A percentile compares a stretch with the other conserved stretches of the same genome.
phyloP scores from a whole-genome alignment of 306 rosid species.

The Castanea crenata region DNA sequence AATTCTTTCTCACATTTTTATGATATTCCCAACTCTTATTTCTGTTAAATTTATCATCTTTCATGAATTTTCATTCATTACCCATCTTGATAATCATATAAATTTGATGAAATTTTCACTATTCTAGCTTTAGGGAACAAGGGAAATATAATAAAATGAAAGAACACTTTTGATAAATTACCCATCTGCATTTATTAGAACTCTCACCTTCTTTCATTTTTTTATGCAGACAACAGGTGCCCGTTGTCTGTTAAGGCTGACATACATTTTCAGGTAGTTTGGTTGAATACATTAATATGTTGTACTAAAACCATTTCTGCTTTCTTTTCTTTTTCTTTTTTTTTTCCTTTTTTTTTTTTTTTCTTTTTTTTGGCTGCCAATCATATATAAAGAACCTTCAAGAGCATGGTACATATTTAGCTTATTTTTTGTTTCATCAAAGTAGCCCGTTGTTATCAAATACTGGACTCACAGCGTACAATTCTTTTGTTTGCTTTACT shows the following conservation, averaged over 20 bases:
- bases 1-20: background rate
- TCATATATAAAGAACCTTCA: background rate
- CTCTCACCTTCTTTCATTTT: background rate
- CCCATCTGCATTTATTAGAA: background rate
- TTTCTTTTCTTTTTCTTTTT: too few relatives aligned
- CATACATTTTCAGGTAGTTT: slow-evolving; percentile 53
- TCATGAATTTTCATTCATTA: background rate
- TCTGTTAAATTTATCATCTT: background rate
- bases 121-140: background rate
- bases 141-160: too few relatives aligned
- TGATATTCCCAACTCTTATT: background rate
- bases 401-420: background rate
- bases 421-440: background rate
- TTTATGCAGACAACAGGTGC: slow-evolving; percentile 46
- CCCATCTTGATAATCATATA: background rate
- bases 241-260: slow-evolving; percentile 35
- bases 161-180: too few relatives aligned
- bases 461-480: background rate
- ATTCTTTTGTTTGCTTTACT: background rate
- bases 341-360: background rate
- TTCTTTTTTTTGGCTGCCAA: too few relatives aligned
- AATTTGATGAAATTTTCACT: background rate
- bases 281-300: background rate
- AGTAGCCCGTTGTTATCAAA: background rate
- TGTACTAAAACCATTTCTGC: background rate